Evolutionary conservation across 208 protist species (phyloP).

Genomic region (Blastocrithidia nonstop): DNA sequence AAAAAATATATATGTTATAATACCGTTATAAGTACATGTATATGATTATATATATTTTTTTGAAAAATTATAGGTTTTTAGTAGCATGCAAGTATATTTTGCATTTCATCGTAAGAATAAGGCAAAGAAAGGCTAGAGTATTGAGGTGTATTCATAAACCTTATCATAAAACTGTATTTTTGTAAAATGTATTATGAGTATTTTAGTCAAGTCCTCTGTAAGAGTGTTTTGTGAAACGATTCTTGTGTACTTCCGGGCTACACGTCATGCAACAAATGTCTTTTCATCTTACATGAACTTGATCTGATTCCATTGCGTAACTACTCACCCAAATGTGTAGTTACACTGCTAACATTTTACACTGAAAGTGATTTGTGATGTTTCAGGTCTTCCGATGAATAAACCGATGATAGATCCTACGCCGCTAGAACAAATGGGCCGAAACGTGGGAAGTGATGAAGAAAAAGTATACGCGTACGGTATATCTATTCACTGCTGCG

Average conservation of each 20-base stretch:
- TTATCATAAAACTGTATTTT: constrained; percentile 51
- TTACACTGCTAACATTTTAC: constrained; percentile 41
- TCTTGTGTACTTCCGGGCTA: constrained; percentile 13
- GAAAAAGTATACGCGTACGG: constrained; percentile 61
- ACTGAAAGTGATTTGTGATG: constrained; percentile 54
- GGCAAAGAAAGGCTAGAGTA: constrained; percentile 28
- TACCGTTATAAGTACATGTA: background rate
- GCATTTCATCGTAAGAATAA: constrained; percentile 21
- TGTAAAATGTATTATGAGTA: constrained; percentile 47
- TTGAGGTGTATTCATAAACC: constrained; percentile 33
- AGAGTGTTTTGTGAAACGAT: constrained; percentile 63
- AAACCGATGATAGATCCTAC: constrained; percentile 60
- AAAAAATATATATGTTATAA: background rate
- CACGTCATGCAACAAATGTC: constrained; percentile 68
- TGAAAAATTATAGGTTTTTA: constrained; percentile 11
- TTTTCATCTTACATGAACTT: constrained; percentile 59
- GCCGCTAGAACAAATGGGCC: constrained; percentile 55
- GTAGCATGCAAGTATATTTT: constrained; percentile 20
- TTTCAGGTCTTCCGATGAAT: constrained; percentile 70
- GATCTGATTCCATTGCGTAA: constrained; percentile 39
- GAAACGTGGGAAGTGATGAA: constrained; percentile 61
- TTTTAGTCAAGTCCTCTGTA: constrained; percentile 73
- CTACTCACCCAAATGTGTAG: constrained; percentile 50
- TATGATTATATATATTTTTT: background rate
- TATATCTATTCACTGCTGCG: constrained; percentile 78